Conservation (phyloP, 805 yeast species). For the Candida glaebosa region DNA sequence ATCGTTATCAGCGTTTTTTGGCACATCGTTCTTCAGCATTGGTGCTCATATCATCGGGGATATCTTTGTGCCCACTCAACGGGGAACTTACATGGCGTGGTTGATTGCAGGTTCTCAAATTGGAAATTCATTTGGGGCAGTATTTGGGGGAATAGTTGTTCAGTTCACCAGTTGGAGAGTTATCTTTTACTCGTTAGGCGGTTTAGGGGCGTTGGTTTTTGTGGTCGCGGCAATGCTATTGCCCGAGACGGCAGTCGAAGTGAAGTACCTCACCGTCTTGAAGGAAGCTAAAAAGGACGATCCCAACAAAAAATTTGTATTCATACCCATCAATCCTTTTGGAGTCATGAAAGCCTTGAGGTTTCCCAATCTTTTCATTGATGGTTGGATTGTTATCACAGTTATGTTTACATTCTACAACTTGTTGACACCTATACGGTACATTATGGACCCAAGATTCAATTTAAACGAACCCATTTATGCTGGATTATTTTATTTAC, state of each 20-base stretch:
- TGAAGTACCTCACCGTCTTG: constrained; percentile 23
- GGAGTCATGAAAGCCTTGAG: constrained; percentile 39
- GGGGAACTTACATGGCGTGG: constrained; percentile 52
- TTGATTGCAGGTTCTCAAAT: constrained; percentile 48
- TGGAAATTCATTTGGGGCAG: constrained; percentile 53
- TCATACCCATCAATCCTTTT: constrained; percentile 44
- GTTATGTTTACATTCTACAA: constrained; percentile 49
- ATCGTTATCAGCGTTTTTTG: constrained; percentile 47
- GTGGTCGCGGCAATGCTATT: constrained; percentile 35
- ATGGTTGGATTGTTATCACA: constrained; percentile 38
- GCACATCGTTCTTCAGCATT: constrained; percentile 52
- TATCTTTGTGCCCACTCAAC: constrained; percentile 44
- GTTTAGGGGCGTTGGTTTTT: constrained; percentile 36
- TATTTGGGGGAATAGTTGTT: constrained; percentile 51
- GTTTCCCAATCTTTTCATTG: constrained; percentile 42
- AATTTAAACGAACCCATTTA: constrained; percentile 44
- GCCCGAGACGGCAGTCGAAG: constrained; percentile 43
- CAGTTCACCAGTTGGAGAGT: constrained; percentile 52
- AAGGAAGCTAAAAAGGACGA: constrained; percentile 15
- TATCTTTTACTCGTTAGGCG: constrained; percentile 48
- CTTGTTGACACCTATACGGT: constrained; percentile 52
- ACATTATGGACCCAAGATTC: constrained; percentile 55
- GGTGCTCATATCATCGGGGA: constrained; percentile 54
- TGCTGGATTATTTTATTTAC: constrained; percentile 51
- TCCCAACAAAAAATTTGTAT: constrained; percentile 31